Percentiles rank a stretch among this genome's conserved stretches.
phyloP scores from a whole-genome alignment of 2,329 filamentous ascomycete species.

The Plectosphaerella sp. region DNA sequence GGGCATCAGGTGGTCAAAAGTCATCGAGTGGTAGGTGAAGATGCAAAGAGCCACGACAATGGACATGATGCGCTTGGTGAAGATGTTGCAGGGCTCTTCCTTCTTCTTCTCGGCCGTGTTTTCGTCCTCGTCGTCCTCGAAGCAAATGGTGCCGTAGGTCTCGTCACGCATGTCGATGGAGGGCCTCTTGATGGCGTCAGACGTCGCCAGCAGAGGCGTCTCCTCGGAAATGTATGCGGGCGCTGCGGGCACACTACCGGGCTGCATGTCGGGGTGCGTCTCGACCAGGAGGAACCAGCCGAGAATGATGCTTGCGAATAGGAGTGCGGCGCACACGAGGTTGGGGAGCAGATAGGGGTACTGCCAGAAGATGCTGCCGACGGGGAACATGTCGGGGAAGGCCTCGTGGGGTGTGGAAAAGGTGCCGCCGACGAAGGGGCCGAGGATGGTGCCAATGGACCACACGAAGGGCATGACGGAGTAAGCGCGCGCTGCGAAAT shows the following conservation, averaged over 20 bases:
- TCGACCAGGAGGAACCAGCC: constrained; percentile 82
- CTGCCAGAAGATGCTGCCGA: constrained; percentile 63
- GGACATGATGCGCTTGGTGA: constrained; percentile 62
- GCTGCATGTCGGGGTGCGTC: constrained; percentile 61
- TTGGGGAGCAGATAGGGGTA: constrained; percentile 91
- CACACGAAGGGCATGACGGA: constrained; percentile 94
- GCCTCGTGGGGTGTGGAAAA: constrained; percentile 74
- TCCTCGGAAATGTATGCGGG: constrained; percentile 55
- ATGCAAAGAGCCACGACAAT: constrained; percentile 80
- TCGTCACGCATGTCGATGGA: constrained; percentile 72
- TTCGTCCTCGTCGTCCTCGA: constrained; percentile 41
- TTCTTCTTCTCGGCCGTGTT: constrained; percentile 29
- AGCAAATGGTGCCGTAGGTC: constrained; percentile 69
- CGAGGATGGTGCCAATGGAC: constrained; percentile 85
- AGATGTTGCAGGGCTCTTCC: constrained; percentile 33
- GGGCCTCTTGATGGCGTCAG: constrained; percentile 68
- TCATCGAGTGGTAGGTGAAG: constrained; percentile 95
- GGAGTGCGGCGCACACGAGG: constrained; percentile 71
- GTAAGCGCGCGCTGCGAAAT: constrained; percentile 67
- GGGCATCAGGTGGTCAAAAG: constrained; percentile 84
- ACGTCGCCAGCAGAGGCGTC: constrained; percentile 71
- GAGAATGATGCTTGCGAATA: constrained; percentile 73
- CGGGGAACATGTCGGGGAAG: constrained; percentile 68
- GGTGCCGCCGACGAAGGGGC: constrained; percentile 81
- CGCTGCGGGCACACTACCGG: constrained; percentile 19